Base-by-base conservation (phyloP, 192 early-diverging fungal species). In the Umbelopsis sp. region DNA sequence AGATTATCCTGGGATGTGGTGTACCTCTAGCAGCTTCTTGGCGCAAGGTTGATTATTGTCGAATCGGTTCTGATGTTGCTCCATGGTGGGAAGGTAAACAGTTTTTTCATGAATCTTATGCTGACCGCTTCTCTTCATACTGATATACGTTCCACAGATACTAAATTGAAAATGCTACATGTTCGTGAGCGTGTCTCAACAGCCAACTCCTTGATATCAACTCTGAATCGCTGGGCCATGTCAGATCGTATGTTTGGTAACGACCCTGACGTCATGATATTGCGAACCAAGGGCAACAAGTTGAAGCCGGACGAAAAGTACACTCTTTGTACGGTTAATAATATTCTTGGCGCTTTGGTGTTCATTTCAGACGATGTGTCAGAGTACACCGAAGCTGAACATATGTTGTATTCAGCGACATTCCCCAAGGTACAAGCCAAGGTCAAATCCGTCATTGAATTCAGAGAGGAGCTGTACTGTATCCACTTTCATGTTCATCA, bases 101-200 rank as follows among this genome's bases (percentile, higher is more conserved):
- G 25, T 3, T 6, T 1, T 11, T 9, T 4, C 27, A 35, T 33
- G 1, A 30, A 30, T 30, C 27, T n/a, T 18, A 35, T 0, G 18
- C 33, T 61, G 10, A 8, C 6, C 12, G 21, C 9, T 1, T 1
- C 51, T 20, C 51, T 12, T 23, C 7, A 53, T 25, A 12, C 23
- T 58, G 1, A 58, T 4, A 33, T 5, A 30, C 8, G 16, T 1
- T 33, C 13, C 1, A 33, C 66, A 75, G 78, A 85, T 46, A 68
- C 79, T 22, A 77, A 79, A 66, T 75, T 83, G 7, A 74, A 79
- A 21, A 15, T 74, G 16, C 71, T 83, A 7, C 74, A 85, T 50
- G 84, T 83, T 23, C 81, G 84, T 11, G 84, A 85, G 46, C 80
- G 82, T 52, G 80, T 85, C 6, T 82, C 84, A 5, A 81, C 80